These are phyloP conservation scores for Fusarium mundagurra DNA, from an alignment of 2,329 filamentous ascomycete species.

Conservation along the genomic window DNA sequence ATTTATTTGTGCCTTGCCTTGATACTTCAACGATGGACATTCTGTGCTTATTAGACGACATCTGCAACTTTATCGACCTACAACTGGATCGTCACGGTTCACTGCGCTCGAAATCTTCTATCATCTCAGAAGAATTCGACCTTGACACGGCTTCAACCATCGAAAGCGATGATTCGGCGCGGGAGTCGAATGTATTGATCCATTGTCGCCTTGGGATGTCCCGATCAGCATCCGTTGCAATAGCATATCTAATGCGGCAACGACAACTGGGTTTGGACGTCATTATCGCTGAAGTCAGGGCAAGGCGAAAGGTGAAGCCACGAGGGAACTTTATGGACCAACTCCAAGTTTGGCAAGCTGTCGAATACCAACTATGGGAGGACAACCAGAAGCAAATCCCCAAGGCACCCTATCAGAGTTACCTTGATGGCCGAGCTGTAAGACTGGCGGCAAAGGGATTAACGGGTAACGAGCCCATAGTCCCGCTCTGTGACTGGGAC, in stretches of 20 bases:
- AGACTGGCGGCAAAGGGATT: conserved; percentile 34
- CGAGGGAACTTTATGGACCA: conserved; percentile 46
- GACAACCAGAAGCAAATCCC: conserved; percentile 38
- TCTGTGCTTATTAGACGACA: conserved; percentile 31
- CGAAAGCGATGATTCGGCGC: not conserved
- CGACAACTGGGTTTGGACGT: conserved; percentile 21
- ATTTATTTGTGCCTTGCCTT: conserved; percentile 39
- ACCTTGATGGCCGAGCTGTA: conserved; percentile 28
- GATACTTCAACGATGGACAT: conserved; percentile 41
- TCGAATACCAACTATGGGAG: conserved; percentile 45
- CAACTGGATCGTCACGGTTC: conserved; percentile 10
- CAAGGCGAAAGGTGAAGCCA: conserved; percentile 40
- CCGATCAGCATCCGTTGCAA: conserved; percentile 44
- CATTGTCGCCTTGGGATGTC: conserved; percentile 49
- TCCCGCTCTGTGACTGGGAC: conserved; percentile 8
- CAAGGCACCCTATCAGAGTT: conserved; percentile 41
- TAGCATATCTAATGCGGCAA: conserved; percentile 48
- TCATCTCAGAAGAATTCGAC: not conserved
- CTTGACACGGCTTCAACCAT: conserved; percentile 6
- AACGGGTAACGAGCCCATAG: conserved; percentile 36
- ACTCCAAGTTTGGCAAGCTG: conserved; percentile 46
- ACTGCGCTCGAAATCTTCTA: not conserved
- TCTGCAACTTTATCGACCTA: conserved; percentile 43
- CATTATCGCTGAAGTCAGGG: conserved; percentile 33
- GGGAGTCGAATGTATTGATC: conserved; percentile 41